Evolutionary conservation across 805 yeast species (phyloP).

Genomic region (Candida namnaoensis): DNA sequence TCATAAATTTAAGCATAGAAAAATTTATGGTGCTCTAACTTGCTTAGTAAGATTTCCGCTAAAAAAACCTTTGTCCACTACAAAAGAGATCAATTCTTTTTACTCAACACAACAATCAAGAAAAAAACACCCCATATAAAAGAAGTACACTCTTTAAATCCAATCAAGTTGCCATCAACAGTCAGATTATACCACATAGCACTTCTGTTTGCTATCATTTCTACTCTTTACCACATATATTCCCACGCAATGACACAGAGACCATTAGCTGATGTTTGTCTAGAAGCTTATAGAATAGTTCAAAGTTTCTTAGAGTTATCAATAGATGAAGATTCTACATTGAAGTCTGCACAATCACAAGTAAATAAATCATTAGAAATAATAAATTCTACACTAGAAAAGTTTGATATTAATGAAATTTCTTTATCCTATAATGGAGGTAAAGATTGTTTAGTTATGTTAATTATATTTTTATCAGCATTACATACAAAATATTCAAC

Average conservation of each 20-base stretch:
- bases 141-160: too few species aligned
- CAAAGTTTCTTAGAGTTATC: neutral
- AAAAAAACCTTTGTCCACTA: too few species aligned
- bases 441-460: slow-evolving; percentile 89
- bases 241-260: neutral
- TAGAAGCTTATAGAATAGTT: neutral
- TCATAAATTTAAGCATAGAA: too few species aligned
- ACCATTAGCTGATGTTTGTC: neutral
- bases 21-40: too few species aligned
- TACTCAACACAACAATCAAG: too few species aligned
- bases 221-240: too few species aligned
- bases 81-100: too few species aligned
- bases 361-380: slow-evolving; percentile 14
- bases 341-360: slow-evolving; percentile 13
- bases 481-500: slow-evolving; percentile 20
- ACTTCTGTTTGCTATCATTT: too few species aligned
- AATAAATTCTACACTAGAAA: slow-evolving; percentile 10
- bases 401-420: slow-evolving; percentile 33
- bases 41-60: too few species aligned
- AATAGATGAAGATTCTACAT: neutral
- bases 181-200: too few species aligned
- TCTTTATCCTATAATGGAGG: slow-evolving; percentile 94
- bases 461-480: slow-evolving; percentile 62
- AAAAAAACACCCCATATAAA: too few species aligned
- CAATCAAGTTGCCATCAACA: too few species aligned